A percentile compares a stretch with the other conserved stretches of the same genome.
These are phyloP conservation scores for Pleochaeta shiraiana DNA, from an alignment of 2,329 filamentous ascomycete species.

Conservation along the genomic window DNA sequence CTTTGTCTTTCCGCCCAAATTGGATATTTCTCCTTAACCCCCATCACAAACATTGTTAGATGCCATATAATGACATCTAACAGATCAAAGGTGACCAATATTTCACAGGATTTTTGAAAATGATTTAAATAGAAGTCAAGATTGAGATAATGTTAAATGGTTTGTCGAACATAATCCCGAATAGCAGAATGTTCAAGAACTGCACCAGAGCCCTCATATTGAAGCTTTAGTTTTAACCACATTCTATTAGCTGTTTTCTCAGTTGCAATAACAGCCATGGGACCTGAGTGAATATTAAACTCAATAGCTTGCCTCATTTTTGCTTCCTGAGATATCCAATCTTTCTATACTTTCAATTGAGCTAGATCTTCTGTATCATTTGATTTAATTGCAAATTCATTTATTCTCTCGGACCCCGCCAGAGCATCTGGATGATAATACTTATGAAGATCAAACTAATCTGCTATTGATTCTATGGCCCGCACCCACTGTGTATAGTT, in stretches of 20 bases:
- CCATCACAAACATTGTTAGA: slow-evolving; percentile 2
- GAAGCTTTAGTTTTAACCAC: background rate
- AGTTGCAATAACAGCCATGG: slow-evolving; percentile 2
- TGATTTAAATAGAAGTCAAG: background rate
- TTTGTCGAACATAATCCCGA: background rate
- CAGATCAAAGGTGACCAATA: background rate
- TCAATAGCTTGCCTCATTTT: background rate
- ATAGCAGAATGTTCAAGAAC: slow-evolving; percentile 2
- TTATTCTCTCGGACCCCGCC: background rate
- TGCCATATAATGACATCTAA: background rate
- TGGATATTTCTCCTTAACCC: background rate
- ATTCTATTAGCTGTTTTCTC: background rate
- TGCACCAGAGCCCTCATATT: background rate
- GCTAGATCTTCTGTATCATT: background rate
- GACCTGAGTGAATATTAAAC: background rate
- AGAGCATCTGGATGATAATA: background rate
- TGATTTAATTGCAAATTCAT: background rate
- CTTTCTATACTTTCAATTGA: background rate
- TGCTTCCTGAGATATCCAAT: background rate
- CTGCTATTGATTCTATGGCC: slow-evolving; percentile 1
- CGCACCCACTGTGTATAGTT: background rate
- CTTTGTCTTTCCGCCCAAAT: slow-evolving; percentile 1
- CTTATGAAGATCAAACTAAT: slow-evolving; percentile 4
- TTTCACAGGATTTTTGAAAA: slow-evolving; percentile 3
- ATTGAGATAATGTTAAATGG: background rate